Base-by-base conservation (phyloP, 164 flowering plant species). In the Cinnamomum chago region DNA sequence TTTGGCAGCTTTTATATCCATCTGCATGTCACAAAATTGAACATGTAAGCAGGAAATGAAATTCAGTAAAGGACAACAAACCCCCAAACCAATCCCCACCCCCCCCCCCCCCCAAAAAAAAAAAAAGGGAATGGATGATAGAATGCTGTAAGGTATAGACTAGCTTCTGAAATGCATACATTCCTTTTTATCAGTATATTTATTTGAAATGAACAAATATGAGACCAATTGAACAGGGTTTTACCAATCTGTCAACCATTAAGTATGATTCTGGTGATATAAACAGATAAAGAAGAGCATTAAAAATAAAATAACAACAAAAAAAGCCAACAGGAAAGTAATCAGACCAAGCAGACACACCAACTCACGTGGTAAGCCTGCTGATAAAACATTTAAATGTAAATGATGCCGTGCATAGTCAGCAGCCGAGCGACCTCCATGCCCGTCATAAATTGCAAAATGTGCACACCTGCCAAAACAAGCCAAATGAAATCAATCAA, bases 281-380 rank as follows among this genome's bases (percentile, higher is more conserved):
- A 55, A 55, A 55, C 60, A 55, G n/a, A 55, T 55, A 15, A 55
- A 55, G 20, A 17, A 7, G 20, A 55, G 60, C 60, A 55, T 15
- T 20, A 55, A 55, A 55, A 55, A 15, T 55, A 20, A 55, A 55
- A 55, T 55, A 55, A 55, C 15, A 52, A 52, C n/a, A 55, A 55
- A 15, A 55, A 55, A 2, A 55, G n/a, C 5, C n/a, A 35, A 77
- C 58, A 79, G 60, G 52, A 55, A 35, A 24, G 13, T 40, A 76
- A 73, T 62, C 67, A 78, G 79, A 85, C 83, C 76, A 79, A 74
- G 86, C 77, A 78, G 82, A 87, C 92, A 86, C 84, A 87, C 92
- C 92, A 85, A 89, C 92, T 93, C 98, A 91, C 95, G 97, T 93
- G 98, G 97, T 89, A 93, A 89, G 79, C 98, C 98, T 65, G 92